Percentiles rank a stretch among this genome's conserved stretches.
Evolutionary conservation across 192 early-diverging fungal species (phyloP).

Genomic region (Polychytrium aggregatum): DNA sequence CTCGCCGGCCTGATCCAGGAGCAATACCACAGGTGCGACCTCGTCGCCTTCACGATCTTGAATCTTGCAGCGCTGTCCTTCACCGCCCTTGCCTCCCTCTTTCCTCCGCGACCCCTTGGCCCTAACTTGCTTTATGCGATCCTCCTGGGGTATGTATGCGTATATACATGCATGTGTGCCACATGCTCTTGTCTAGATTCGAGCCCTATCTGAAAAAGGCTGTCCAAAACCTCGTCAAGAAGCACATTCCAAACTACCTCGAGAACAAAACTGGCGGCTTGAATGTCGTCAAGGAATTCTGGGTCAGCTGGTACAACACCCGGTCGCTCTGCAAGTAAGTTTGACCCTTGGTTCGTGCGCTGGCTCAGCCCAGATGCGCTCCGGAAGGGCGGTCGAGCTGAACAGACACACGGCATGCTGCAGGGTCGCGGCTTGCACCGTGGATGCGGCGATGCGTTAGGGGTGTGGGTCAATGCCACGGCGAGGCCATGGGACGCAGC

Average conservation of each 20-base stretch:
- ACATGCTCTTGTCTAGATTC: constrained; percentile 30
- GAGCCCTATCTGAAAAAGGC: constrained; percentile 79
- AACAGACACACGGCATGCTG: no score
- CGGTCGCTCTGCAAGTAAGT: constrained; percentile 7
- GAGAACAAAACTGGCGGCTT: constrained; percentile 17
- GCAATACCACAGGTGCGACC: constrained; percentile 58
- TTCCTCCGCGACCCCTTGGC: no score
- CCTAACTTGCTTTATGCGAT: neutral
- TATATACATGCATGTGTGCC: constrained; percentile 13
- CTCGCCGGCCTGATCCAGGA: constrained; percentile 50
- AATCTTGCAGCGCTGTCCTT: neutral
- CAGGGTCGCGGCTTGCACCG: no score
- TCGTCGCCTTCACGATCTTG: neutral
- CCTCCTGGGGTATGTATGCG: no score
- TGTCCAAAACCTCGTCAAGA: constrained; percentile 66
- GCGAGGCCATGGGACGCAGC: no score
- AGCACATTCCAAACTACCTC: constrained; percentile 54
- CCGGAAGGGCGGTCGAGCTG: no score
- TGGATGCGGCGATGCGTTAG: no score
- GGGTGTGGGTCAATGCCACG: no score
- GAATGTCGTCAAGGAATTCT: constrained; percentile 59
- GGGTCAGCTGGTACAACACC: constrained; percentile 46
- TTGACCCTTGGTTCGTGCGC: no score
- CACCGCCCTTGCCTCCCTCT: neutral
- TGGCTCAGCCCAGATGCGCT: no score